Evolutionary conservation across 2,329 filamentous ascomycete species (phyloP).

Genomic region (Calonectria pseudoreteaudii): DNA sequence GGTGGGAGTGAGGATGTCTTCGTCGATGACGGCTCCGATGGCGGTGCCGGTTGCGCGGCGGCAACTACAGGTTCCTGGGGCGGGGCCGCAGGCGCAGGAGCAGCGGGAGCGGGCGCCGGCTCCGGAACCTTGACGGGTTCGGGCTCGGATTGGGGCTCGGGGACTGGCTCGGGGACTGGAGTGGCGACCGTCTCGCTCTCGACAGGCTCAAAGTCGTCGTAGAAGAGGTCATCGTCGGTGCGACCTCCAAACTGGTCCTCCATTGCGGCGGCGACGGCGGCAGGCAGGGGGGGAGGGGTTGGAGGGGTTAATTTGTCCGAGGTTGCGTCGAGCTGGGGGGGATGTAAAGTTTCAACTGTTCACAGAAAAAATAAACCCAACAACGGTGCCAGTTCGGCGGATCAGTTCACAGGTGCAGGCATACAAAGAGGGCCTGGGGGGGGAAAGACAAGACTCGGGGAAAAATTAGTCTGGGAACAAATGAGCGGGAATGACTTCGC

Average conservation of each 20-base stretch:
- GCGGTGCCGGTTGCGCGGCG: slow-evolving; percentile 19
- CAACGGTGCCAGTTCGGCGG: not conserved
- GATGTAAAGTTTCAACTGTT: not conserved
- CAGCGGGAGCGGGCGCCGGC: slow-evolving; percentile 18
- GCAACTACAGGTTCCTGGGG: slow-evolving; percentile 25
- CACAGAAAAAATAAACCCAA: not conserved
- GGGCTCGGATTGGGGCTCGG: slow-evolving; percentile 17
- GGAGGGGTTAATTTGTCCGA: not conserved
- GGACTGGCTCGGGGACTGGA: slow-evolving; percentile 29
- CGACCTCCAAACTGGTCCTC: slow-evolving; percentile 71
- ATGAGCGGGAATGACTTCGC: slow-evolving; percentile 6
- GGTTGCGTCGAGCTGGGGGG: not conserved
- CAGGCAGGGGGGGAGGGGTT: slow-evolving; percentile 3
- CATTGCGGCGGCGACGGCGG: slow-evolving; percentile 58
- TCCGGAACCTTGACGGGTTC: slow-evolving; percentile 18
- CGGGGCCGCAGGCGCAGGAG: slow-evolving; percentile 23
- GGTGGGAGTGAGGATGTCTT: slow-evolving; percentile 24
- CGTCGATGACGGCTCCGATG: not conserved
- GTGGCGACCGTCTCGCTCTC: slow-evolving; percentile 48
- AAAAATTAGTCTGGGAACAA: not conserved
- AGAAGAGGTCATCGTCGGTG: slow-evolving; percentile 72
- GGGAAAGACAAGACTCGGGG: not conserved
- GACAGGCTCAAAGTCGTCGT: slow-evolving; percentile 71
- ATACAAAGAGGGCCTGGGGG: not conserved
- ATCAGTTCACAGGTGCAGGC: not conserved